Base-by-base conservation (phyloP, 2,329 filamentous ascomycete species). In the Fusarium oxysporum region DNA sequence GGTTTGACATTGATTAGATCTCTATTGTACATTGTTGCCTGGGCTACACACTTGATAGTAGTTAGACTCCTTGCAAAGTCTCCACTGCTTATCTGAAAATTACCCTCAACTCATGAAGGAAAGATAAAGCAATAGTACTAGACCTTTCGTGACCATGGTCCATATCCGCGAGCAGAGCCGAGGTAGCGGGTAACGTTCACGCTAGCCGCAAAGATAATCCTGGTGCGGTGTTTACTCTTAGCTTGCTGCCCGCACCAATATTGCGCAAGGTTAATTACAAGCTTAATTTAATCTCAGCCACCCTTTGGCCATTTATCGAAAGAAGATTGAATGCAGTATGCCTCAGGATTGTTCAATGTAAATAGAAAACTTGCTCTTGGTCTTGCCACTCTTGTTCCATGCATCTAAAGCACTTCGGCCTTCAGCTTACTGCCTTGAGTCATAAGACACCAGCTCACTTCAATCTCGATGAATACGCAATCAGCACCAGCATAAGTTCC, bases 51-150 rank as follows among this genome's bases (percentile, higher is more conserved):
- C 33, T 32, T 19, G 3, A 1, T 19, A 13, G 9, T 32, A 14
- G 2, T 33, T 19, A 2, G 6, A 10, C 11, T 8, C n/a, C 9
- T 32, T 12, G 4, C 0, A 8, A 8, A n/a, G 2, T 19, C 6
- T 25, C 6, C 30, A 7, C n/a, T 19, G n/a, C 16, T 51, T 51
- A 23, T 50, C 47, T 33, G 1, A 19, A 5, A 23, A 3, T 9
- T 17, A 4, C 3, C 6, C 4, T 33, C 5, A 13, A 33, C 8
- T 16, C 2, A 19, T 19, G n/a, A 1, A 7, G 11, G 8, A 50
- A 30, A 17, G 21, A 19, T 33, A 23, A 33, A 19, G 10, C 8
- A 16, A n/a, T 50, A 5, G 21, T 23, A 8, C 3, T 33, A 3
- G 3, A 11, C 5, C 19, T 5, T 28, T 47, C 8, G 6, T 2